phyloP scores from a whole-genome alignment of 2,329 filamentous ascomycete species.

The Ceratocystiopsis sp. region DNA sequence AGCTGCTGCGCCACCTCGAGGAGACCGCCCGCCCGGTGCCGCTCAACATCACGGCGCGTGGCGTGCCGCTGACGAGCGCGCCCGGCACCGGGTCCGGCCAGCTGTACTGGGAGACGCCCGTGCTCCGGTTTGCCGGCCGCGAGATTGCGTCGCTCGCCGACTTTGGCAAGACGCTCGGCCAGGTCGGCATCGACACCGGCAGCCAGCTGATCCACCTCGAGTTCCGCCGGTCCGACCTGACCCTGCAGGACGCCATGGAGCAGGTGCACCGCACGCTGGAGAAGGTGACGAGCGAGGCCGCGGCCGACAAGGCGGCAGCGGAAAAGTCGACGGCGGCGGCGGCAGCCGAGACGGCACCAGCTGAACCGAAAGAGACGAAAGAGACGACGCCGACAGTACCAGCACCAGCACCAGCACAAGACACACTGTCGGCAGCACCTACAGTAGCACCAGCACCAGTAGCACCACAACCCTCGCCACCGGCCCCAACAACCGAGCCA shows the following conservation, averaged over 20 bases:
- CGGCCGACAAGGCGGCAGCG: conserved; percentile 6
- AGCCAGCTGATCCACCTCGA: conserved; percentile 61
- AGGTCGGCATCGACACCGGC: conserved; percentile 75
- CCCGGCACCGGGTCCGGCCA: conserved; percentile 47
- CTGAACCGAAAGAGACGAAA: no score
- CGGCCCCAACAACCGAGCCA: no score
- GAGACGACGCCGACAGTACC: not conserved
- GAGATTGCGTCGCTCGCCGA: conserved; percentile 63
- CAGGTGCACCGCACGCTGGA: conserved; percentile 39
- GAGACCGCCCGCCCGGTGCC: conserved; percentile 42
- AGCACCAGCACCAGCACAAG: not conserved
- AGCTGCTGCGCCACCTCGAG: conserved; percentile 79
- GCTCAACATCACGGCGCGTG: conserved; percentile 73
- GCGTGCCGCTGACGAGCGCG: conserved; percentile 41
- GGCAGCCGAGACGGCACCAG: not conserved
- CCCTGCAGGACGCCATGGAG: conserved; percentile 69
- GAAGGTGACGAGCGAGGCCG: conserved; percentile 47
- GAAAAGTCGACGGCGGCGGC: conserved; percentile 1
- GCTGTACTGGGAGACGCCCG: conserved; percentile 75
- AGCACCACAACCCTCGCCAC: not conserved
- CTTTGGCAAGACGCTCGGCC: conserved; percentile 74
- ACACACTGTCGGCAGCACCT: not conserved
- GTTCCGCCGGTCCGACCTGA: conserved; percentile 60
- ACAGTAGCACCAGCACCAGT: conserved; percentile 3
- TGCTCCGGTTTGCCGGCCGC: conserved; percentile 67